Percentiles rank a stretch among this genome's conserved stretches.
phyloP scores from a whole-genome alignment of 495 filamentous ascomycete genomes.

The Tuber umbilicatum region DNA sequence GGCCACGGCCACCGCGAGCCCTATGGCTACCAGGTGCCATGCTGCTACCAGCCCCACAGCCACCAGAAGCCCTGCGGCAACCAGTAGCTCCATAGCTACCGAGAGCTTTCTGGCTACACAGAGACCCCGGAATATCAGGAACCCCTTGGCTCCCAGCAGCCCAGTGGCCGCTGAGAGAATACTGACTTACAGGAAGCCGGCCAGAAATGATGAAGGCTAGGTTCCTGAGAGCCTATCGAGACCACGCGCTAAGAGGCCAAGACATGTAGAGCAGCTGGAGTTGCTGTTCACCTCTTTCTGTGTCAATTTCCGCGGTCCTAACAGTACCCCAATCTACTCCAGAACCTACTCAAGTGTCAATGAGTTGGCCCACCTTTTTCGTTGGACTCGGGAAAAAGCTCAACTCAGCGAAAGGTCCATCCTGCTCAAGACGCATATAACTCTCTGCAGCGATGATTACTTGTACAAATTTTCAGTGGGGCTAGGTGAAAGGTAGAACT shows the following conservation, averaged over 20 bases:
- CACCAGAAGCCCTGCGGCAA: no score
- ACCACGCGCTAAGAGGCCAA: not conserved
- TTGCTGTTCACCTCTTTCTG: not conserved
- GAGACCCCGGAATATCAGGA: no score
- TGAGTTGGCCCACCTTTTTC: not conserved
- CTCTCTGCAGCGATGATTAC: not conserved
- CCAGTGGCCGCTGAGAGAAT: no score
- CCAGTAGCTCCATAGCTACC: no score
- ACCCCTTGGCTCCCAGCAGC: no score
- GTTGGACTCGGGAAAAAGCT: not conserved
- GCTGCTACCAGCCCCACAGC: no score
- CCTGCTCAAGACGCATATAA: not conserved
- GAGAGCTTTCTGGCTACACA: no score
- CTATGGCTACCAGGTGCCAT: no score
- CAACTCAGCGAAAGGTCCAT: not conserved
- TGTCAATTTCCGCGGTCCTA: not conserved
- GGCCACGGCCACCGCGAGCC: no score
- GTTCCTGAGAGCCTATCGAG: not conserved
- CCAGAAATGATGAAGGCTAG: not conserved
- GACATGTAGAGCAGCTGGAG: not conserved
- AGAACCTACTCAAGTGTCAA: not conserved
- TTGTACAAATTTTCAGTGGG: not conserved
- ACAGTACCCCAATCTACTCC: not conserved
- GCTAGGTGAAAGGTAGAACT: no score
- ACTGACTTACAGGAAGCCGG: not conserved